Conservation (phyloP, 805 yeast genomes). For the Ogataea parapolymorpha region DNA sequence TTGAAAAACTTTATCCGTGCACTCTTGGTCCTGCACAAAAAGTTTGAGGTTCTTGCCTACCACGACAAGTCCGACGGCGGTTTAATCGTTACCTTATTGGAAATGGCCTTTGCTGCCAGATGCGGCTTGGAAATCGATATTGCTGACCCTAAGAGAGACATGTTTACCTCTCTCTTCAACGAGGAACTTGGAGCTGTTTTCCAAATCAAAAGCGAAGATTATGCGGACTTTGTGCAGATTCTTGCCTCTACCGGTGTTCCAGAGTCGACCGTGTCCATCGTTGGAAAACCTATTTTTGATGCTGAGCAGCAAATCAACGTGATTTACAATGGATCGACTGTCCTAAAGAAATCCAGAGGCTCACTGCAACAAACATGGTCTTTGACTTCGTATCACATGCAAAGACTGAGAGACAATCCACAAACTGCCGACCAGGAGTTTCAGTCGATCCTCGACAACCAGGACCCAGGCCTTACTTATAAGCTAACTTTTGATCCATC, state of each 20-base stretch:
- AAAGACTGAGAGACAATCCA: constrained; percentile 92
- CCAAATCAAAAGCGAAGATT: constrained; percentile 64
- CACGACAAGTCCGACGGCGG: constrained; percentile 99
- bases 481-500: constrained; percentile 67
- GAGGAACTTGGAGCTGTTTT: constrained; percentile 97
- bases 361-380: constrained; percentile 81
- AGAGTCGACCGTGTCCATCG: constrained; percentile 47
- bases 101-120: constrained; percentile 97
- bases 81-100: constrained; percentile 73
- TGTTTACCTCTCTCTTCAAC: constrained; percentile 64
- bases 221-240: constrained; percentile 50
- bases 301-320: constrained; percentile 46
- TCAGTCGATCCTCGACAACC: constrained; percentile 67
- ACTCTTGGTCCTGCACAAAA: constrained; percentile 66
- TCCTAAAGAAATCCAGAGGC: constrained; percentile 59
- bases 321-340: constrained; percentile 40
- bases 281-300: constrained; percentile 67
- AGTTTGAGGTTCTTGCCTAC: constrained; percentile 71
- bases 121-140: constrained; percentile 67
- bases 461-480: constrained; percentile 86
- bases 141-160: constrained; percentile 34
- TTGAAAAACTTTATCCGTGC: constrained; percentile 71
- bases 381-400: constrained; percentile 84
- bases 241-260: constrained; percentile 60
- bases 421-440: constrained; percentile 84